phyloP scores from a whole-genome alignment of 208 protist species.

The Trypanosoma boissoni region DNA sequence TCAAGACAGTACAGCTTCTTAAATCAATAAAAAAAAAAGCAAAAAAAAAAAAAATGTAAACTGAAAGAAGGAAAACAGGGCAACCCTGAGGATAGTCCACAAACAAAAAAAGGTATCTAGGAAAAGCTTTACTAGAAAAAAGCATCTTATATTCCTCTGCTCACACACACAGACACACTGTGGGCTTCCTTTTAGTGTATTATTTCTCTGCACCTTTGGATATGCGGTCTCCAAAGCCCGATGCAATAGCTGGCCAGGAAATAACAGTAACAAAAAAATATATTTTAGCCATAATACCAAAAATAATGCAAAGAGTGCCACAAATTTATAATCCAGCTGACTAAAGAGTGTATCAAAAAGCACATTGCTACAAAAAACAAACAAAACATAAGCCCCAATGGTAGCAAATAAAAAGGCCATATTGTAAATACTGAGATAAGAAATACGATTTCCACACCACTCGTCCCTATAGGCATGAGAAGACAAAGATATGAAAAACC shows the following conservation, averaged over 20 bases:
- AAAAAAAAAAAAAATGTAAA: no score
- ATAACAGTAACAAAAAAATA: conserved; percentile 2
- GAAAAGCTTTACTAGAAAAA: no score
- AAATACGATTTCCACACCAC: conserved; percentile 8
- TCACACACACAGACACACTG: no score
- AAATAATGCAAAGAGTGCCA: conserved; percentile 7
- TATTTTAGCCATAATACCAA: conserved; percentile 8
- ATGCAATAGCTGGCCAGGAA: neutral
- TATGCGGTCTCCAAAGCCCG: neutral
- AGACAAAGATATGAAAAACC: neutral
- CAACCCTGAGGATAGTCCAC: no score
- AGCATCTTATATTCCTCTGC: no score
- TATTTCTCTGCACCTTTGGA: no score
- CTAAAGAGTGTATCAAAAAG: conserved; percentile 4
- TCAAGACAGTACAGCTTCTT: no score
- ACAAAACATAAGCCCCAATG: conserved; percentile 1
- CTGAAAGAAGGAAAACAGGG: no score
- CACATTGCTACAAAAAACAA: conserved; percentile 10
- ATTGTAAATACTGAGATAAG: neutral
- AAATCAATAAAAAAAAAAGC: no score
- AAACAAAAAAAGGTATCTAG: no score
- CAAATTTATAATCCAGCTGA: conserved; percentile 14
- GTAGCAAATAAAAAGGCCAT: conserved; percentile 3
- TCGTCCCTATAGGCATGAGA: neutral
- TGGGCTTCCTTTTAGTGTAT: no score